Percentiles rank a stretch among this genome's conserved stretches.
These are phyloP conservation scores for Trichosanthes cucumerina DNA, from an alignment of 306 rosid genomes.

Conservation along the genomic window DNA sequence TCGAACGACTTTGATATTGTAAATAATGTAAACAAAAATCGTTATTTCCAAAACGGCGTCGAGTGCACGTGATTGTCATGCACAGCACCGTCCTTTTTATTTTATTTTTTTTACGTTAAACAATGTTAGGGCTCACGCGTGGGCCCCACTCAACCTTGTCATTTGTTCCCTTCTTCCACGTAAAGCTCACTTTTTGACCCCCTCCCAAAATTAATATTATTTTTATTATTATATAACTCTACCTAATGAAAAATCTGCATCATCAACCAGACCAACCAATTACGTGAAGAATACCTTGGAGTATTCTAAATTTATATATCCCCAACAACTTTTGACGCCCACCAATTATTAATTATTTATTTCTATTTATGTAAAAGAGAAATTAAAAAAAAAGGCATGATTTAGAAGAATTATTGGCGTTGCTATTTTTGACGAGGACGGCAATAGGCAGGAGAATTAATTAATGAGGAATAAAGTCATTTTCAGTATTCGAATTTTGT, in stretches of 20 bases:
- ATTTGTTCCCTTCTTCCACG: not conserved
- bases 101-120: not conserved
- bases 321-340: conserved; percentile 3
- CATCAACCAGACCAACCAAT: not conserved
- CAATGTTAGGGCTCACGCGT: conserved; percentile 1
- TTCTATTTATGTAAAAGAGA: not conserved
- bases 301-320: not conserved
- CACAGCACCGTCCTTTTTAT: not conserved
- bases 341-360: not conserved
- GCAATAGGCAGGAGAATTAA: not conserved
- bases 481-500: not conserved
- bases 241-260: not conserved
- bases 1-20: not conserved
- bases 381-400: not conserved
- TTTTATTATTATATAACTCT: not conserved
- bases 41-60: not conserved
- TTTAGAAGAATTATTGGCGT: not conserved
- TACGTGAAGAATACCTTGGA: not conserved
- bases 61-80: conserved; percentile 9
- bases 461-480: not conserved
- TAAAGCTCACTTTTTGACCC: not conserved
- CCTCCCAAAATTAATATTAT: not conserved
- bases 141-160: not conserved
- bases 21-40: not conserved
- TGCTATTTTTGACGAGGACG: not conserved